Percentiles rank a stretch among this genome's conserved stretches.
Evolutionary conservation across 352 stramenopile genomes (phyloP).

Genomic region (Aphanomyces cochlioides): DNA sequence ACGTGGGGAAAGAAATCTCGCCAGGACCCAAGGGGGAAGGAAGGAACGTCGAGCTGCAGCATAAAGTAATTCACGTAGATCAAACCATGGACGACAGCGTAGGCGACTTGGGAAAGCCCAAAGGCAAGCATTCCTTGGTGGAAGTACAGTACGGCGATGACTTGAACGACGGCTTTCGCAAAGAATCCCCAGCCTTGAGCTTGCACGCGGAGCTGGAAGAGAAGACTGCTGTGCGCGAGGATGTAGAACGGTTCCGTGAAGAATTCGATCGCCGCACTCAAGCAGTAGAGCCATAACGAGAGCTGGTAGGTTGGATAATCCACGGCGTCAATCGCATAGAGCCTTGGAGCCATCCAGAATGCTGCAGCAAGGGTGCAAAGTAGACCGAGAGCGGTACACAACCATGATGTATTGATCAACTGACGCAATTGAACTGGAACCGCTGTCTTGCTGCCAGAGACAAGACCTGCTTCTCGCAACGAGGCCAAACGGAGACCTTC

Average conservation of each 20-base stretch:
- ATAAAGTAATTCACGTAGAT: slow-evolving; percentile 61
- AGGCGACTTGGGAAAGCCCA: slow-evolving; percentile 69
- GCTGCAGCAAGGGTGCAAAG: slow-evolving; percentile 41
- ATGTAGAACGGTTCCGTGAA: slow-evolving; percentile 80
- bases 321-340: slow-evolving; percentile 33
- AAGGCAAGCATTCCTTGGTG: slow-evolving; percentile 68
- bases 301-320: slow-evolving; percentile 42
- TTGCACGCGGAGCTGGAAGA: slow-evolving; percentile 79
- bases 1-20: slow-evolving; percentile 47
- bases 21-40: slow-evolving; percentile 50
- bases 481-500: slow-evolving; percentile 86
- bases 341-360: slow-evolving; percentile 30
- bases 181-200: slow-evolving; percentile 75
- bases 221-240: slow-evolving; percentile 65
- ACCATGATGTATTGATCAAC: slow-evolving; percentile 73
- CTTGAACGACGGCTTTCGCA: slow-evolving; percentile 61
- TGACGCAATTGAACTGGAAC: slow-evolving; percentile 45
- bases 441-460: slow-evolving; percentile 27
- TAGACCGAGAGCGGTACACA: slow-evolving; percentile 64
- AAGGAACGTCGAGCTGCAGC: slow-evolving; percentile 37
- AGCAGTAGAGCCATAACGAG: slow-evolving; percentile 70
- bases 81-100: slow-evolving; percentile 53
- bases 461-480: slow-evolving; percentile 69
- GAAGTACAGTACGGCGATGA: slow-evolving; percentile 57
- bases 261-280: slow-evolving; percentile 72